A percentile compares a stretch with the other conserved stretches of the same genome.
phyloP scores from a whole-genome alignment of 2,329 filamentous ascomycete genomes.

The Penicillium sp. region DNA sequence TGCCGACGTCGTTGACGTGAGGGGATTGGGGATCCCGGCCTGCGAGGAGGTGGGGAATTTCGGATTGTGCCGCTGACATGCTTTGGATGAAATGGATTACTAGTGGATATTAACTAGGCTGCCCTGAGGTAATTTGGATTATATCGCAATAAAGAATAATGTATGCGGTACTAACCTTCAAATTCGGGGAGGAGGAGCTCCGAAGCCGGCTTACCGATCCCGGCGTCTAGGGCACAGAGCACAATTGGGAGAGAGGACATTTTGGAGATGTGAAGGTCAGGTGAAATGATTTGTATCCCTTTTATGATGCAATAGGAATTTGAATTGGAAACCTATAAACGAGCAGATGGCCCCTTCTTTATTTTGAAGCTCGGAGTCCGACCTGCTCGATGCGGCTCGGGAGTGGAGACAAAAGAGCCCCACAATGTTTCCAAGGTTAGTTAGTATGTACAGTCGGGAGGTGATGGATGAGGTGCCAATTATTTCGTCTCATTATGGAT shows the following conservation, averaged over 20 bases:
- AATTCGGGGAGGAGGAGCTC: constrained; percentile 17
- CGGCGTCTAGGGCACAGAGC: constrained; percentile 15
- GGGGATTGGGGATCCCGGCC: constrained; percentile 21
- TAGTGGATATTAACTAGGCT: background rate
- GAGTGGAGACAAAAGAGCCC: background rate
- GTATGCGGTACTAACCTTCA: constrained; percentile 15
- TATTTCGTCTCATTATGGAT: background rate
- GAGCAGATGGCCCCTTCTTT: background rate
- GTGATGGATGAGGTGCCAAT: background rate
- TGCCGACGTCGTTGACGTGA: constrained; percentile 23
- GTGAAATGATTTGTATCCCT: too few relatives aligned
- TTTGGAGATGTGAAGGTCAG: background rate
- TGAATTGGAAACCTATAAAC: background rate
- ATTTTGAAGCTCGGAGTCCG: constrained; percentile 2
- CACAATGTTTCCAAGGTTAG: background rate
- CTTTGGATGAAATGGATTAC: constrained; percentile 26
- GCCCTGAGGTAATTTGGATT: too few relatives aligned
- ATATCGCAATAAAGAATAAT: background rate
- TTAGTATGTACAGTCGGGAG: too few relatives aligned
- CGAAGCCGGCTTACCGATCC: constrained; percentile 16
- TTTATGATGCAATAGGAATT: background rate
- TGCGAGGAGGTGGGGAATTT: constrained; percentile 24
- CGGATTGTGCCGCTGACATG: constrained; percentile 15
- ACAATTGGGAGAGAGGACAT: constrained; percentile 20
- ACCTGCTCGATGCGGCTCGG: constrained; percentile 1